Conservation (phyloP, 2,329 filamentous ascomycete species). For the Aspergillus sp. region DNA sequence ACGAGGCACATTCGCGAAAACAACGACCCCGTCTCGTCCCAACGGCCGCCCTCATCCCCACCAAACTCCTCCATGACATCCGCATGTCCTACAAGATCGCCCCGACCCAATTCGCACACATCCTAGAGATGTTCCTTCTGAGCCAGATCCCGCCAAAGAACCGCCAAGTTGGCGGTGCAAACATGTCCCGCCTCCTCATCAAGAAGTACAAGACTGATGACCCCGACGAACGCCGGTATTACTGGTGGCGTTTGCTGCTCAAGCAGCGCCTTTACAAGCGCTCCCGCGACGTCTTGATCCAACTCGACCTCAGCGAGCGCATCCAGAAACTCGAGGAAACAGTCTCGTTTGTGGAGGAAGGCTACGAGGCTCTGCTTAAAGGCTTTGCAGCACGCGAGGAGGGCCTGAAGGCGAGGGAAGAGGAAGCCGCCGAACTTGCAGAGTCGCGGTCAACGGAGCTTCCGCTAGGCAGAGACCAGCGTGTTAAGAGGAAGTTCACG, state of each 20-base stretch:
- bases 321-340: conserved; percentile 53
- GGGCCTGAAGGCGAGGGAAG: conserved; percentile 19
- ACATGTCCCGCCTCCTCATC: conserved; percentile 45
- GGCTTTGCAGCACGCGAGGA: conserved; percentile 28
- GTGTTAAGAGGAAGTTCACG: conserved; percentile 25
- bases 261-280: conserved; percentile 56
- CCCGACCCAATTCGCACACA: conserved; percentile 52
- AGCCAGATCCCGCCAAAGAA: conserved; percentile 45
- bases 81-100: conserved; percentile 50
- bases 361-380: conserved; percentile 49
- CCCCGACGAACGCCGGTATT: conserved; percentile 52
- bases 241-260: conserved; percentile 57
- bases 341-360: conserved; percentile 49
- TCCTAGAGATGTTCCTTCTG: conserved; percentile 56
- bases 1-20: conserved; percentile 24
- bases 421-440: conserved; percentile 13
- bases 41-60: conserved; percentile 49
- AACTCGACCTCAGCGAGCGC: conserved; percentile 50
- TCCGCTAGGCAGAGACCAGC: conserved; percentile 10
- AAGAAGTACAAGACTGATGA: conserved; percentile 41
- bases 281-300: conserved; percentile 51
- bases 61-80: conserved; percentile 42
- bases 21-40: conserved; percentile 34
- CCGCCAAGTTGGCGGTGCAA: conserved; percentile 42
- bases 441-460: conserved; percentile 13